Conservation (phyloP, 257 asterid species). For the Petunia secreta region DNA sequence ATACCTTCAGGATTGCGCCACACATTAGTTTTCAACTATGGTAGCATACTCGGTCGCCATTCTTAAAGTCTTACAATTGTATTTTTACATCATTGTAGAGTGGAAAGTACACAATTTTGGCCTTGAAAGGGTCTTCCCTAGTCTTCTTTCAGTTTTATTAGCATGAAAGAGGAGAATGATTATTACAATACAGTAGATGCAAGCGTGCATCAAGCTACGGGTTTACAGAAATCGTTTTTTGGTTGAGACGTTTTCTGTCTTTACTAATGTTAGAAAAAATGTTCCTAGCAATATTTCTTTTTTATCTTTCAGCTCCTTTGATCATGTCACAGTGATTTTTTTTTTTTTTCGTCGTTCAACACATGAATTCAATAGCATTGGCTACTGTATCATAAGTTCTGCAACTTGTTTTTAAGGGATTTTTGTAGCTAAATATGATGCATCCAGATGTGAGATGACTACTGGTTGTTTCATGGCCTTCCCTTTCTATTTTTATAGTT, state of each 20-base stretch:
- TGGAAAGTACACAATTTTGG: slow-evolving; percentile 24
- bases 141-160: slow-evolving; percentile 20
- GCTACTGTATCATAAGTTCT: neutral
- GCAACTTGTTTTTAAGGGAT: neutral
- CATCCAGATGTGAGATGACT: slow-evolving; percentile 1
- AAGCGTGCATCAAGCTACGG: slow-evolving; percentile 38
- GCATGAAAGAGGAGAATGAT: slow-evolving; percentile 30
- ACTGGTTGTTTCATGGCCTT: neutral
- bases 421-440: neutral
- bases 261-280: slow-evolving; percentile 35
- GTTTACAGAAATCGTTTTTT: slow-evolving; percentile 30
- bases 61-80: neutral
- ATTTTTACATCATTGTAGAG: slow-evolving; percentile 25
- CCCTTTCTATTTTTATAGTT: neutral
- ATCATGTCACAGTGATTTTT: neutral
- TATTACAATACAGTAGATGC: slow-evolving; percentile 27
- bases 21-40: neutral
- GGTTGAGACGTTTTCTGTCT: slow-evolving; percentile 30
- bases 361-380: neutral
- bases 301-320: neutral
- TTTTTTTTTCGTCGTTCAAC: neutral
- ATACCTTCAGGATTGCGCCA: slow-evolving; percentile 25
- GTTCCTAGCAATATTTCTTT: neutral
- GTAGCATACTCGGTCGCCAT: neutral
- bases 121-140: neutral